Conservation (phyloP, 1,284 basidiomycete species). For the Cystobasidium sp. region DNA sequence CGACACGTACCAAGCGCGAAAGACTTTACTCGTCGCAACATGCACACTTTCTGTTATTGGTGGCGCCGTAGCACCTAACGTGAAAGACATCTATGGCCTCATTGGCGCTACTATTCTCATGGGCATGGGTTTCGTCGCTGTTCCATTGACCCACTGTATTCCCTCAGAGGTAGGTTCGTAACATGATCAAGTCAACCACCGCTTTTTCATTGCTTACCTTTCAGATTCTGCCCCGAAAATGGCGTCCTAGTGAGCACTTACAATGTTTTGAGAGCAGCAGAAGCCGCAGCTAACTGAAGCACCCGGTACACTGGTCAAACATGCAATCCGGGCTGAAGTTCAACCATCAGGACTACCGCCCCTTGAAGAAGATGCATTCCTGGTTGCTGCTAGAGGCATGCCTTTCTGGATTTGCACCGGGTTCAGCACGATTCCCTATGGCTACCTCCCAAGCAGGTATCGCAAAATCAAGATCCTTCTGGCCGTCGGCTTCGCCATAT, state of each 20-base stretch:
- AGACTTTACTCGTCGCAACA: constrained; percentile 15
- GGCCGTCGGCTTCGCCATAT: constrained; percentile 21
- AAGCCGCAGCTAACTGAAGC: too few relatives aligned
- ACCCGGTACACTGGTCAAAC: too few relatives aligned
- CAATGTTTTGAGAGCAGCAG: background rate
- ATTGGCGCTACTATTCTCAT: constrained; percentile 34
- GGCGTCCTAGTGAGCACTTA: constrained; percentile 21
- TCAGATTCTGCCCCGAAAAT: constrained; percentile 32
- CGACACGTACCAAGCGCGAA: constrained; percentile 32
- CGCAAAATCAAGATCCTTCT: constrained; percentile 44
- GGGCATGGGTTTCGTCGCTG: constrained; percentile 29
- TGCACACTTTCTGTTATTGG: constrained; percentile 25
- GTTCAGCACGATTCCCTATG: constrained; percentile 38
- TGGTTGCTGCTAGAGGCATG: constrained; percentile 20
- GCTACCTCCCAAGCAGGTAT: constrained; percentile 43
- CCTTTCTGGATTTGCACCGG: constrained; percentile 36
- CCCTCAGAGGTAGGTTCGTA: constrained; percentile 16
- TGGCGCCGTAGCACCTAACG: constrained; percentile 19
- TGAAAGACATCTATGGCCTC: constrained; percentile 28
- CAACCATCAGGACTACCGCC: constrained; percentile 37
- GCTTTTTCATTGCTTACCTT: background rate
- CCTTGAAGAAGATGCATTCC: constrained; percentile 44
- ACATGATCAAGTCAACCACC: background rate
- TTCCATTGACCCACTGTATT: constrained; percentile 33
- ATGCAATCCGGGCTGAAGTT: too few relatives aligned